A percentile compares a stretch with the other conserved stretches of the same genome.
Conservation (phyloP, 345 rosid species). For the Euclidium syriacum region DNA sequence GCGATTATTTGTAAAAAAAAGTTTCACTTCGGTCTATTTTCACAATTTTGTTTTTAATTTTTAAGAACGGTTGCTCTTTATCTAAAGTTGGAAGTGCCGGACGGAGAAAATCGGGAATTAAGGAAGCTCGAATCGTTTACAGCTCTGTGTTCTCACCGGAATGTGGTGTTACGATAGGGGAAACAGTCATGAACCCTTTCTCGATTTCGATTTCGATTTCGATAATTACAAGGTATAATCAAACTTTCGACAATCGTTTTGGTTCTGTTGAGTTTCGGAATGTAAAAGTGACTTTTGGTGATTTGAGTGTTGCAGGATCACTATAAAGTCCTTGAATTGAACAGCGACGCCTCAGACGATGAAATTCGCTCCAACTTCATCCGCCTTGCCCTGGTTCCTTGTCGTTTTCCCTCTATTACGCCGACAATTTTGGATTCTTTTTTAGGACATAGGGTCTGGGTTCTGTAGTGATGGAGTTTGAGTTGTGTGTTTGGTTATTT, state of each 20-base stretch:
- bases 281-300: neutral
- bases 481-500: slow-evolving; percentile 6
- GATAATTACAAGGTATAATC: slow-evolving; percentile 58
- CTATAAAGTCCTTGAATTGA: slow-evolving; percentile 80
- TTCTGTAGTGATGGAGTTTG: neutral
- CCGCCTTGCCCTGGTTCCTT: slow-evolving; percentile 76
- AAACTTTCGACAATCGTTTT: neutral
- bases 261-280: neutral
- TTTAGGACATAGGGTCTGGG: neutral
- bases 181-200: slow-evolving; percentile 34
- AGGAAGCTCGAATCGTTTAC: slow-evolving; percentile 9
- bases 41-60: neutral
- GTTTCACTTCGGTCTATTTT: too few relatives aligned
- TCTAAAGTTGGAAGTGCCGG: slow-evolving; percentile 1
- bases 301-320: slow-evolving; percentile 52
- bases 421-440: neutral
- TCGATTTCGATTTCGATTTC: slow-evolving; percentile 63
- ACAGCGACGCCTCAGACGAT: slow-evolving; percentile 75
- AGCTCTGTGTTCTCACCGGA: neutral
- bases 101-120: neutral
- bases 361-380: slow-evolving; percentile 87
- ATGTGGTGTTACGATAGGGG: slow-evolving; percentile 32
- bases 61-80: neutral
- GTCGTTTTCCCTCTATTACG: neutral
- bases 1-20: too few relatives aligned